A percentile compares a stretch with the other conserved stretches of the same genome.
Evolutionary conservation across 2,329 filamentous ascomycete species (phyloP).

Genomic region (Hypomyces rosellus): DNA sequence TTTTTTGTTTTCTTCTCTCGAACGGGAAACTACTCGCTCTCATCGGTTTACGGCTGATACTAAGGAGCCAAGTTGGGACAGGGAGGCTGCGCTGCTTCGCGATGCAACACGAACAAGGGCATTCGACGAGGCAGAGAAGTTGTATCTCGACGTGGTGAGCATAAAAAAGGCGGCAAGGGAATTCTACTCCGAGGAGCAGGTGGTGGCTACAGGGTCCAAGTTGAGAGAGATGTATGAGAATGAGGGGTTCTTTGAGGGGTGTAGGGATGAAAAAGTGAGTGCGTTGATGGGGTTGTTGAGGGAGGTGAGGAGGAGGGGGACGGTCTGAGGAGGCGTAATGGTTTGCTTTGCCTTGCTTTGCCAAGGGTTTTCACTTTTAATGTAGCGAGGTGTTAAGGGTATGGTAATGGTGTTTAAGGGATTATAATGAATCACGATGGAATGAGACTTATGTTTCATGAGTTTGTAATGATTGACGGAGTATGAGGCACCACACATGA

Average conservation of each 20-base stretch:
- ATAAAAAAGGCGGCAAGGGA: conserved; percentile 18
- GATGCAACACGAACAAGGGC: conserved; percentile 11
- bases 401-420: not conserved
- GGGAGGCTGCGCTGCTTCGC: conserved; percentile 10
- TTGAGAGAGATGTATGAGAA: conserved; percentile 24
- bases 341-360: not conserved
- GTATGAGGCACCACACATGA: too few species aligned
- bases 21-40: not conserved
- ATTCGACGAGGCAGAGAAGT: conserved; percentile 19
- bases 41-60: conserved; percentile 5
- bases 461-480: too few species aligned
- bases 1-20: conserved; percentile 1
- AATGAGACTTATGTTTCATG: too few species aligned
- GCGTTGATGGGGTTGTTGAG: conserved; percentile 10
- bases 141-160: conserved; percentile 20
- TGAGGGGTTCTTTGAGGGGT: conserved; percentile 19
- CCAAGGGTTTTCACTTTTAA: not conserved
- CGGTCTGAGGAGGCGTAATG: conserved; percentile 1
- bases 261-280: conserved; percentile 15
- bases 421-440: not conserved
- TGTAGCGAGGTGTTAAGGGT: not conserved
- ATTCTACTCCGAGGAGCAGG: conserved; percentile 18
- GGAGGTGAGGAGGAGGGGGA: conserved; percentile 13
- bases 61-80: conserved; percentile 1
- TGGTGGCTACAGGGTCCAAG: conserved; percentile 19